A percentile compares a stretch with the other conserved stretches of the same genome.
These are phyloP conservation scores for Musa balbisiana DNA, from an alignment of 202 grass and related monocot species.

Conservation along the genomic window DNA sequence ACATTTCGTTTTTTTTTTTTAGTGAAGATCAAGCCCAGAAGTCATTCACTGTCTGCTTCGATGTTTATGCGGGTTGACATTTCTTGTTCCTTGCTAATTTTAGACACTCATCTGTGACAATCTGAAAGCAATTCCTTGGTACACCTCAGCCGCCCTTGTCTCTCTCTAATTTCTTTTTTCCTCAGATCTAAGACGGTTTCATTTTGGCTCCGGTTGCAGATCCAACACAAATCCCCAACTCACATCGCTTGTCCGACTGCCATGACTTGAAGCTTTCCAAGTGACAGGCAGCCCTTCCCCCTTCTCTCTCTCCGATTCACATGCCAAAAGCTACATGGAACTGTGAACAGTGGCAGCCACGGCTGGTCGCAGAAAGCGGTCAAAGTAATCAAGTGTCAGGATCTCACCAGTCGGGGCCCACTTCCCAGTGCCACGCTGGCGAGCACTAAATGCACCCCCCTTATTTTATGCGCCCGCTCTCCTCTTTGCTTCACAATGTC, in stretches of 20 bases:
- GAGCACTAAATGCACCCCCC: background rate
- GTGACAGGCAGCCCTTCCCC: background rate
- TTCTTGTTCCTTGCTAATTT: no score
- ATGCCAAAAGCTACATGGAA: background rate
- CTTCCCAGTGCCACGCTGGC: background rate
- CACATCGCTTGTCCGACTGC: background rate
- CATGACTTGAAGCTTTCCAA: background rate
- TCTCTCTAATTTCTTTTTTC: no score
- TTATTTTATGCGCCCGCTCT: background rate
- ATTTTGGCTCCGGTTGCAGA: background rate
- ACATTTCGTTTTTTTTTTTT: no score
- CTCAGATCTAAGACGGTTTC: background rate
- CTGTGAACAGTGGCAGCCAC: background rate
- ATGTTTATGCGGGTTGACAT: no score
- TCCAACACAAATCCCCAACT: background rate
- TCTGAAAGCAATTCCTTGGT: no score
- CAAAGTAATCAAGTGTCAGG: background rate
- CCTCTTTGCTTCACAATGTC: background rate
- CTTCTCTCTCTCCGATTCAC: no score
- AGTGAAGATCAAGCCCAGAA: no score
- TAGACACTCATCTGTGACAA: no score
- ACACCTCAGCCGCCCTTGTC: no score
- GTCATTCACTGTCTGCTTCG: no score
- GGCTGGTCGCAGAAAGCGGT: background rate
- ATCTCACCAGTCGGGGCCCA: background rate